A percentile compares a stretch with the other conserved stretches of the same genome.
phyloP scores from a whole-genome alignment of 2,329 filamentous ascomycete genomes.

The Ascochyta clinopodiicola region DNA sequence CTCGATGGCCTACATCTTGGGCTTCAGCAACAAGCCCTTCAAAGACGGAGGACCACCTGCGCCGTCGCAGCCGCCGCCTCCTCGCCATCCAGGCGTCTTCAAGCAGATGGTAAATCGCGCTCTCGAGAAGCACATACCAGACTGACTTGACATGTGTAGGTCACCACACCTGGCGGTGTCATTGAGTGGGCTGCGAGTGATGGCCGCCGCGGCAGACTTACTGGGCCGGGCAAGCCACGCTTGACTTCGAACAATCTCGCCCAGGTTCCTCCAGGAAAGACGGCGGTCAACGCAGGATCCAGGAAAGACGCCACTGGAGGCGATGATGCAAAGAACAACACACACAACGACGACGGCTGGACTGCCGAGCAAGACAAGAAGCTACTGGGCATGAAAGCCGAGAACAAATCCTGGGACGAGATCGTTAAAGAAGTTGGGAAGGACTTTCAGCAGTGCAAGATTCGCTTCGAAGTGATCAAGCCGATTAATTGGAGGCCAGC shows the following conservation, averaged over 20 bases:
- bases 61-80: constrained; percentile 17
- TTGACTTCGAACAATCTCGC: constrained; percentile 23
- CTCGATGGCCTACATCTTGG: constrained; percentile 38
- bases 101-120: constrained; percentile 20
- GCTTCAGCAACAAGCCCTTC: constrained; percentile 40
- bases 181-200: constrained; percentile 45
- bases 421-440: constrained; percentile 44
- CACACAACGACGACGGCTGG: not conserved
- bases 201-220: constrained; percentile 39
- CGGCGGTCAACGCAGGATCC: not conserved
- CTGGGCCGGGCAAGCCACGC: constrained; percentile 22
- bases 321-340: not conserved
- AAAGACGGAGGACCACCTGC: constrained; percentile 27
- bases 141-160: constrained; percentile 17
- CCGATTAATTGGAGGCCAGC: constrained; percentile 29
- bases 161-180: constrained; percentile 31
- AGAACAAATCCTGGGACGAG: constrained; percentile 34
- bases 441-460: constrained; percentile 13
- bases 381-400: constrained; percentile 46
- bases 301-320: constrained; percentile 4
- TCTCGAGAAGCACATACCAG: accelerated
- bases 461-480: constrained; percentile 48
- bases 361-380: constrained; percentile 51
- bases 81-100: constrained; percentile 11
- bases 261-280: constrained; percentile 18